Percentiles rank a stretch among this genome's conserved stretches.
phyloP scores from a whole-genome alignment of 2,329 filamentous ascomycete genomes.

The Diaporthe aspalathi region DNA sequence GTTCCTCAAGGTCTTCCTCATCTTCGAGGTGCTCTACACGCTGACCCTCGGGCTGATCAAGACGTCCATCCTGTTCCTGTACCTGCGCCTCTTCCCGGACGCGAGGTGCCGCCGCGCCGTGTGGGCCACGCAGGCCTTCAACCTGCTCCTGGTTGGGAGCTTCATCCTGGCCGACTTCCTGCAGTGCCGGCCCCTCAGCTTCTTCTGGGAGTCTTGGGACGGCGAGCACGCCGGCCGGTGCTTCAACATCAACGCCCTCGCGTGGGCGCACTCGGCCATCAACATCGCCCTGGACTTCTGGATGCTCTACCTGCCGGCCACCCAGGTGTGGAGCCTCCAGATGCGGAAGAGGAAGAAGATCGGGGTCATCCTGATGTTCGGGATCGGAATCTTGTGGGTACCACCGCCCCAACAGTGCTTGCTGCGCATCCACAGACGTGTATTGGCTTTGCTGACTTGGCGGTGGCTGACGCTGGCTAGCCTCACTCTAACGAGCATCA shows the following conservation, averaged over 20 bases:
- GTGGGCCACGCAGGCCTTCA: conserved; percentile 35
- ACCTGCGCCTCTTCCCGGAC: conserved; percentile 27
- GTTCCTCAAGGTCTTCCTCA: conserved; percentile 27
- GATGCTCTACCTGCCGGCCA: conserved; percentile 30
- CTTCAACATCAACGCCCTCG: conserved; percentile 19
- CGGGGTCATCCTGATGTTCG: conserved; percentile 19
- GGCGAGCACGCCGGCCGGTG: conserved; percentile 33
- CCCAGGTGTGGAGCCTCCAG: conserved; percentile 13
- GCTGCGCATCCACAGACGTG: too few species aligned
- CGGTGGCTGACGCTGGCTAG: conserved; percentile 29
- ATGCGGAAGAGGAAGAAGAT: conserved; percentile 17
- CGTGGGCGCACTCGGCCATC: background rate
- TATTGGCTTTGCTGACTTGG: background rate
- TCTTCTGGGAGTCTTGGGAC: conserved; percentile 40
- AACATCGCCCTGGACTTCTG: conserved; percentile 27
- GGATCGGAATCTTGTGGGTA: conserved; percentile 26
- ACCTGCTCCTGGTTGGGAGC: conserved; percentile 31
- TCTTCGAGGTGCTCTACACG: conserved; percentile 45
- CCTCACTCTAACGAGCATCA: conserved; percentile 48
- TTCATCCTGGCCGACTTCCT: conserved; percentile 36
- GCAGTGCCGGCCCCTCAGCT: conserved; percentile 38
- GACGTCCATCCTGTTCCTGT: conserved; percentile 29
- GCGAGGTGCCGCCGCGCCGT: conserved; percentile 4
- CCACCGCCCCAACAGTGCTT: too few species aligned
- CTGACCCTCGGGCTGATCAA: conserved; percentile 21